Evolutionary conservation across 177 flowering plant genomes (phyloP).

Genomic region (Vitis hybrid): DNA sequence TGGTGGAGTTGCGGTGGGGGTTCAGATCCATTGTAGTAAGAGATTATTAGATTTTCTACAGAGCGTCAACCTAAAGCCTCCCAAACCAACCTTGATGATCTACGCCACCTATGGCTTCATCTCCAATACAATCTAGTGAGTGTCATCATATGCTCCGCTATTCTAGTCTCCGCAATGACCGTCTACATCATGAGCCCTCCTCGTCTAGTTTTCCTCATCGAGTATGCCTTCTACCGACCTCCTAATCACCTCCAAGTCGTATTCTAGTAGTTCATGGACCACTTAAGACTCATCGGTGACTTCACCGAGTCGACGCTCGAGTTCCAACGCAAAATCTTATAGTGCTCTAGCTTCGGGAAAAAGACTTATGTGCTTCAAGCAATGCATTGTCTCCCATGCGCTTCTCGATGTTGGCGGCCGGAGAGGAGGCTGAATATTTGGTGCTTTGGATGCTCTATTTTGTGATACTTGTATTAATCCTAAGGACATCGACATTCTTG

Average conservation of each 20-base stretch:
- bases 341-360: too few species aligned
- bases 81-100: slow-evolving; percentile 38
- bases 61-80: slow-evolving; percentile 63
- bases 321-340: too few species aligned
- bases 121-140: slow-evolving; percentile 61
- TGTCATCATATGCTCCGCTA: neutral
- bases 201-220: too few species aligned
- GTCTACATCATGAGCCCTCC: too few species aligned
- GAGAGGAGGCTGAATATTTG: slow-evolving; percentile 74
- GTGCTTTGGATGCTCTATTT: slow-evolving; percentile 17
- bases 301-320: too few species aligned
- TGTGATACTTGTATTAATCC: slow-evolving; percentile 41
- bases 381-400: too few species aligned
- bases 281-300: too few species aligned
- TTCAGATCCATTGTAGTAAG: slow-evolving; percentile 34
- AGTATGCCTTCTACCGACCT: too few species aligned
- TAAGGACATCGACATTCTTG: slow-evolving; percentile 65
- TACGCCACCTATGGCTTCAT: slow-evolving; percentile 54
- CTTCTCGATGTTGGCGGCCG: neutral
- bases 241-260: too few species aligned
- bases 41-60: slow-evolving; percentile 60
- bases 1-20: slow-evolving; percentile 9
- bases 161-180: slow-evolving; percentile 22
- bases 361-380: too few species aligned
- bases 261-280: too few species aligned